phyloP scores from a whole-genome alignment of 495 filamentous ascomycete species.

The Penicillium coprophilum region DNA sequence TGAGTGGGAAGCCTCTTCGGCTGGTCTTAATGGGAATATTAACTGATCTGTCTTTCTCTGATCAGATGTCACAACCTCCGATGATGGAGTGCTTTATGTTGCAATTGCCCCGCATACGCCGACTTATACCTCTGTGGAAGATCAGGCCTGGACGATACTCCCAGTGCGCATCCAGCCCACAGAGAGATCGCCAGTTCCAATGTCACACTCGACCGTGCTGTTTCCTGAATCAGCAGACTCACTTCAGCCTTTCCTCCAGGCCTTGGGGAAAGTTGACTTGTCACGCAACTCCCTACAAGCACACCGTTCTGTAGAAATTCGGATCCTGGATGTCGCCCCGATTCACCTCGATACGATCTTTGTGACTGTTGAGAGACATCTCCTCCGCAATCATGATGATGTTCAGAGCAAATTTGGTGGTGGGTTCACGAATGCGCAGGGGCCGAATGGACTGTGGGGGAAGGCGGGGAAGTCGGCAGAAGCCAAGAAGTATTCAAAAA shows the following conservation, averaged over 20 bases:
- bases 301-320: constrained; percentile 71
- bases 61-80: constrained; percentile 21
- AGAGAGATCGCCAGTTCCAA: constrained; percentile 69
- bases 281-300: constrained; percentile 52
- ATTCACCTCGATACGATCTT: constrained; percentile 79
- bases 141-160: constrained; percentile 77
- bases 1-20: constrained; percentile 21
- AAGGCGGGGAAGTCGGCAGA: constrained; percentile 39
- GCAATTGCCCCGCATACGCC: constrained; percentile 83
- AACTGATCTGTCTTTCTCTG: background rate
- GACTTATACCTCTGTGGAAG: constrained; percentile 55
- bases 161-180: constrained; percentile 69
- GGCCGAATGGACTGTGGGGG: constrained; percentile 40
- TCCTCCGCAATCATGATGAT: constrained; percentile 61
- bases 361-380: constrained; percentile 78
- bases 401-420: constrained; percentile 63
- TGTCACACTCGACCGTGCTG: constrained; percentile 74
- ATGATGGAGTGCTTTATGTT: constrained; percentile 55
- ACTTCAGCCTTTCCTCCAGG: constrained; percentile 70
- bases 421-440: constrained; percentile 47
- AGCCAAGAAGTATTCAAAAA: constrained; percentile 39
- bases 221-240: constrained; percentile 80
- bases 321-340: constrained; percentile 76
- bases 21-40: background rate
- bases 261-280: constrained; percentile 60